Evolutionary conservation across 805 yeast genomes (phyloP).

Genomic region (Wickerhamiella kazuoi): DNA sequence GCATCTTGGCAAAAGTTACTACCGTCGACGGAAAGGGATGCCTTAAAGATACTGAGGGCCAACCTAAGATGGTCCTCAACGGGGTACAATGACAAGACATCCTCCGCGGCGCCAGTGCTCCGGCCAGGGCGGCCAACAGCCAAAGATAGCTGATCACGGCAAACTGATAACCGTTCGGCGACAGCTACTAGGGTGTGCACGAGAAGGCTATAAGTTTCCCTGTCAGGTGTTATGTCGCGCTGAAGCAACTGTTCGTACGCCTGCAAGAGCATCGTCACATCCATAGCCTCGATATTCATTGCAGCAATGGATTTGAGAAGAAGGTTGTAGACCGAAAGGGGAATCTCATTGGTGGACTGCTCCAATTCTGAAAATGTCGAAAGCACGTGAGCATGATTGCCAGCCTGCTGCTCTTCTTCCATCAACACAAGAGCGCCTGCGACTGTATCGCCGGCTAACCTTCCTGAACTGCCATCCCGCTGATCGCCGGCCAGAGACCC

Average conservation of each 20-base stretch:
- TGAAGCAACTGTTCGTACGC: conserved; percentile 16
- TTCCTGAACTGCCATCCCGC: too few relatives aligned
- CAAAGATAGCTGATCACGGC: conserved; percentile 4
- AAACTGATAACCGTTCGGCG: conserved; percentile 6
- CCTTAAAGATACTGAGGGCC: conserved; percentile 8
- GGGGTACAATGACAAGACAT: conserved; percentile 13
- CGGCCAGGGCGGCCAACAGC: conserved; percentile 9
- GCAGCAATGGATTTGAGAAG: conserved; percentile 11
- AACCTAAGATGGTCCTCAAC: conserved; percentile 12
- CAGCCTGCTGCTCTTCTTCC: neutral
- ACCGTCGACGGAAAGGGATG: conserved; percentile 4
- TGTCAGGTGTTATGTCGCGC: conserved; percentile 14
- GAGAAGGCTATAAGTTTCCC: conserved; percentile 16
- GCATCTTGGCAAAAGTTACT: conserved; percentile 3
- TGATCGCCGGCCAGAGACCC: neutral
- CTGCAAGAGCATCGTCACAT: conserved; percentile 14
- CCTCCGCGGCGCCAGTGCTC: conserved; percentile 15
- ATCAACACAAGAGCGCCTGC: neutral
- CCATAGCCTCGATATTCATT: conserved; percentile 7
- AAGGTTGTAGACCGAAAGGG: conserved; percentile 15
- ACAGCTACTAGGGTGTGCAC: conserved; percentile 13
- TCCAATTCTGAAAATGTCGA: neutral
- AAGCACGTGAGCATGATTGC: neutral
- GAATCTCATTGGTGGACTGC: conserved; percentile 2
- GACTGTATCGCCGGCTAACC: neutral